A percentile compares a stretch with the other conserved stretches of the same genome.
phyloP scores from a whole-genome alignment of 768 basidiomycete genomes.

The Termitomyces sp. region DNA sequence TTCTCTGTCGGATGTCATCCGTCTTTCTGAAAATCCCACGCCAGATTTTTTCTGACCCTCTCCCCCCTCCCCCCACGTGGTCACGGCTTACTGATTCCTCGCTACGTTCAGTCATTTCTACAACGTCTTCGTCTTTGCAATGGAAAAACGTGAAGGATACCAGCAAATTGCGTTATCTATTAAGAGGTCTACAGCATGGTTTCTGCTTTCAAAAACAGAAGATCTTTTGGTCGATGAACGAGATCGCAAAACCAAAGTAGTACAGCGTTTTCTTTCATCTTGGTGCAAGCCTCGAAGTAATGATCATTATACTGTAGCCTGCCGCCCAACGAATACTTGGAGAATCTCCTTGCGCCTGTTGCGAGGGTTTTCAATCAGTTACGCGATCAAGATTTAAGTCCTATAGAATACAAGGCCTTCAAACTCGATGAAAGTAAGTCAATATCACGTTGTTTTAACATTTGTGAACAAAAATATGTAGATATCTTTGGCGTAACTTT shows the following conservation, averaged over 20 bases:
- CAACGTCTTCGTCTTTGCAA: not conserved
- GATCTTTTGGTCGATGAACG: not conserved
- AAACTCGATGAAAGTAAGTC: not conserved
- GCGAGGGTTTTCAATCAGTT: not conserved
- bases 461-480: not conserved
- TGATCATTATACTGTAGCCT: too few relatives aligned
- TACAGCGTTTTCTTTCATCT: not conserved
- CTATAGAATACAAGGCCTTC: not conserved
- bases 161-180: not conserved
- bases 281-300: too few relatives aligned
- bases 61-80: not conserved
- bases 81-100: not conserved
- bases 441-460: not conserved
- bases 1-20: not conserved
- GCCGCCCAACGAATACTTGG: not conserved
- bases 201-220: not conserved
- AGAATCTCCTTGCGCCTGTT: not conserved
- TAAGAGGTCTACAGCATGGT: not conserved
- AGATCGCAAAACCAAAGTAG: not conserved
- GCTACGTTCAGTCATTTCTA: not conserved
- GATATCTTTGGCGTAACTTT: not conserved
- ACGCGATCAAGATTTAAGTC: not conserved
- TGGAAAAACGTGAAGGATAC: not conserved
- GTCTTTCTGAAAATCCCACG: not conserved
- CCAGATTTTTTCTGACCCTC: not conserved